Conservation (phyloP, 768 basidiomycete species). For the Podaxis rugospora region DNA sequence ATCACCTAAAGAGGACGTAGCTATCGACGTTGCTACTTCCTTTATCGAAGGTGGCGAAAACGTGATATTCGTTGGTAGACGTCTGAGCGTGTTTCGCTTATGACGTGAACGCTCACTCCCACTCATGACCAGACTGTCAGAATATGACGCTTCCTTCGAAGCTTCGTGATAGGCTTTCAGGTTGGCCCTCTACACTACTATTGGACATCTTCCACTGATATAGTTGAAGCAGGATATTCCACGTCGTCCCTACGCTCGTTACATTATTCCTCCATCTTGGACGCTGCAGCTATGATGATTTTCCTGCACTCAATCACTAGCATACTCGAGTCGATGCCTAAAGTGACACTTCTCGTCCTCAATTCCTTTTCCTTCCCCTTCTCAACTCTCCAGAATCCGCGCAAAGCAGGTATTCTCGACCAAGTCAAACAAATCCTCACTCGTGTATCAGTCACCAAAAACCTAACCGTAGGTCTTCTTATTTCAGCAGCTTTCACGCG, state of each 20-base stretch:
- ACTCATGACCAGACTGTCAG: conserved; percentile 35
- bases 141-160: conserved; percentile 35
- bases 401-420: conserved; percentile 42
- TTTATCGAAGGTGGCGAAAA: conserved; percentile 45
- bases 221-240: conserved; percentile 2
- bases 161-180: conserved; percentile 22
- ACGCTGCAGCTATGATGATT: conserved; percentile 50
- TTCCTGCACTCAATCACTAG: conserved; percentile 52
- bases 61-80: conserved; percentile 64
- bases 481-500: background rate
- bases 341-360: conserved; percentile 60
- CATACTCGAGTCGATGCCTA: conserved; percentile 39
- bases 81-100: background rate
- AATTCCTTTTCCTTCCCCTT: conserved; percentile 68
- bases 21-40: conserved; percentile 41
- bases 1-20: conserved; percentile 55
- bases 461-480: conserved; percentile 39
- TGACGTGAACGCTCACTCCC: background rate
- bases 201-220: conserved; percentile 13
- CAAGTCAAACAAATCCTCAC: conserved; percentile 50
- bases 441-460: conserved; percentile 40
- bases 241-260: conserved; percentile 19
- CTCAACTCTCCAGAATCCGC: conserved; percentile 39
- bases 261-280: conserved; percentile 38
- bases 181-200: conserved; percentile 18